Base-by-base conservation (phyloP, 495 filamentous ascomycete species). In the Apiosordaria backusii region DNA sequence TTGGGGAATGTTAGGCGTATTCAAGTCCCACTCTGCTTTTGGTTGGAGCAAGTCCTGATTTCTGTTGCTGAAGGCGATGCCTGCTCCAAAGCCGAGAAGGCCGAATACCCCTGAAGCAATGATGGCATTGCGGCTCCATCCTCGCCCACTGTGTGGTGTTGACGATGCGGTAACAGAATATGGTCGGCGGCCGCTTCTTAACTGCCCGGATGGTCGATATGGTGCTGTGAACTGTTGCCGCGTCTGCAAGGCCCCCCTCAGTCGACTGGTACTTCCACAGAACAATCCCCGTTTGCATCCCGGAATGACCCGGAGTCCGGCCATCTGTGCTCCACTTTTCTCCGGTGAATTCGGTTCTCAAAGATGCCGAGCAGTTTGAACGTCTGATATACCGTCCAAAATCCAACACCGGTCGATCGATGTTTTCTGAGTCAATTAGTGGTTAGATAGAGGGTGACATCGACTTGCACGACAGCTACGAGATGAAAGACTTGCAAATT, bases 251-350 rank as follows among this genome's bases (percentile, higher is more conserved):
- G 35, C 16, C 35, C 10, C 35, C 35, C 35, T 45, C 35, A 7
- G 35, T 45, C 13, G 9, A 45, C 5, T 13, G 35, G 35, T 45
- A 45, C 35, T 15, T 45, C 35, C 25, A 7, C 7, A 19, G n/a
- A 5, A 27, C 59, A 25, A 19, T 7, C 13, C 59, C 27, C 59
- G 16, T 45, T 18, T 16, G 26, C 4, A 45, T 61, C 10, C 59
- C 59, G 59, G 29, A 40, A 61, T 45, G 29, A 61, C 25, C 59
- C 59, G 59, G 59, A 35, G 27, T 61, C 59, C 29, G 59, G 59
- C 7, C 59, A 61, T 61, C 23, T 59, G 22, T 18, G 10, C 35
- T 59, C n/a, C n/a, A 59, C 19, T 59, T 59, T 40, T 19, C 27
- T 25, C 57, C 57, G 57, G 26, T 24, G 15, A 59, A 7, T n/a